Base-by-base conservation (phyloP, 352 stramenopile species). In the Globisporangium paroecandrum region DNA sequence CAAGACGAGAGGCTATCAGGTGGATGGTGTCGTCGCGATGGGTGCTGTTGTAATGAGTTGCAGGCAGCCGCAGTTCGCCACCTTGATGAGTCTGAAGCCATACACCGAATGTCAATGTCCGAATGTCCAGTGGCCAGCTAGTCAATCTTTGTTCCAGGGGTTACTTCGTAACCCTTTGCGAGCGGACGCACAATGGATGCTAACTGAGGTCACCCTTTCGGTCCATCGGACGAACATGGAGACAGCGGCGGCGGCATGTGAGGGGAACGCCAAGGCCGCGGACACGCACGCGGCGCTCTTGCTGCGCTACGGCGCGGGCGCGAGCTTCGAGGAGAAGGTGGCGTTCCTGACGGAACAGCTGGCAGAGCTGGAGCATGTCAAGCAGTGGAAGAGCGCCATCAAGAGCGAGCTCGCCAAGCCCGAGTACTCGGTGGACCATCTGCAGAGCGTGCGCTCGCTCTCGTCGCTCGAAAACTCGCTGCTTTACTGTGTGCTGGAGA, bases 371-470 rank as follows among this genome's bases (percentile, higher is more conserved):
- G 79, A 89, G 7, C 70, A 79, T 55, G 76, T 74, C 25, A 78
- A 74, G 64, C 74, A 81, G 24, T 89, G 83, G 77, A 91, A 92
- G 62, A 62, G 71, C n/a, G 66, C 66, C 13, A 56, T 92, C 20
- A 76, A 83, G 62, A 68, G 34, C 41, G 83, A 94, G 57, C 64
- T 91, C 27, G 58, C 61, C 36, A 77, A 74, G 60, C 66, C 77
- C n/a, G 78, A 90, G 51, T 82, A 82, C 63, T 64, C 69, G 32
- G 60, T 82, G 46, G 68, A 82, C 6, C 69, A 85, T n/a, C 69
- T 87, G 34, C 70, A 81, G 59, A 70, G 55, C 66, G 29, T 69
- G 38, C 66, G 59, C 22, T 24, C 36, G 25, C 57, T 62, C 43
- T 62, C 57, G 9, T 25, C 62, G 22, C 24, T 71, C 51, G 74